Percentiles rank a stretch among this genome's conserved stretches.
Conservation (phyloP, 148 eudicot genomes). For the Rhododendron simsii region DNA sequence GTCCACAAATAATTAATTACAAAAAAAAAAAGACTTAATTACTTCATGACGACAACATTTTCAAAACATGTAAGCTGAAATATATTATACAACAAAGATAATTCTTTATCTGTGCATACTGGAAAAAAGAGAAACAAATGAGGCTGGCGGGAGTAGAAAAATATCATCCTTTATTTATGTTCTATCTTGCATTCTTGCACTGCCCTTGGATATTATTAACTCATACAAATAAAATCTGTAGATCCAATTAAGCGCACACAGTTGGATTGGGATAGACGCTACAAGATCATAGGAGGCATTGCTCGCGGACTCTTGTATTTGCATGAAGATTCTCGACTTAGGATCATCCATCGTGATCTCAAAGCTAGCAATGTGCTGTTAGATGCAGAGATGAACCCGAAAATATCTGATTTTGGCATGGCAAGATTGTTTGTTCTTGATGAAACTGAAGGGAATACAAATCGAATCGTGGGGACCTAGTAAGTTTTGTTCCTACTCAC, state of each 20-base stretch:
- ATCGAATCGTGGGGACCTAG: no score
- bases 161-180: background rate
- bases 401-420: constrained; percentile 58
- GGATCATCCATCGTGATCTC: constrained; percentile 56
- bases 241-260: constrained; percentile 29
- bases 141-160: background rate
- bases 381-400: constrained; percentile 45
- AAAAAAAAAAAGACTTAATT: background rate
- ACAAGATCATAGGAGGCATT: constrained; percentile 50
- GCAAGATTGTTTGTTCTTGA: constrained; percentile 43
- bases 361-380: constrained; percentile 45
- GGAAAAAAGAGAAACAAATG: background rate
- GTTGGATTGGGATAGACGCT: constrained; percentile 47
- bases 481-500: no score
- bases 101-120: no score
- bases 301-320: constrained; percentile 52
- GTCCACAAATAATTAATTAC: no score
- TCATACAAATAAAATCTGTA: background rate
- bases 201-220: background rate
- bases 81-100: no score
- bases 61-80: background rate
- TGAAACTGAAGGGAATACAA: constrained; percentile 23
- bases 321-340: constrained; percentile 57
- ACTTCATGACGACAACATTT: background rate
- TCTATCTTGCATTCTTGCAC: background rate